Evolutionary conservation across 768 basidiomycete species (phyloP).

Genomic region (Phylloporus arenicola): DNA sequence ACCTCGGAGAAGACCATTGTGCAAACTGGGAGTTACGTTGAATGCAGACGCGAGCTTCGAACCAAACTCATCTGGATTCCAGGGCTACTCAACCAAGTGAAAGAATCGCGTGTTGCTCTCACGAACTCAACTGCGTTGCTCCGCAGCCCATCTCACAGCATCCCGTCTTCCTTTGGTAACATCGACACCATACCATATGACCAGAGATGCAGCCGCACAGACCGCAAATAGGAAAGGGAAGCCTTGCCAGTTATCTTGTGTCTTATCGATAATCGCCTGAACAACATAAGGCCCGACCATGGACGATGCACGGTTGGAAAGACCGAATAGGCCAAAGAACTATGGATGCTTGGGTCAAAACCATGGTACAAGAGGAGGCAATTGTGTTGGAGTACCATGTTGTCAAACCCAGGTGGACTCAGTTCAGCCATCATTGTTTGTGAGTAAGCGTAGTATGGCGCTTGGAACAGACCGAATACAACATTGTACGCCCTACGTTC

Average conservation of each 20-base stretch:
- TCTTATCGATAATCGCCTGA: slow-evolving; percentile 71
- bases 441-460: slow-evolving; percentile 82
- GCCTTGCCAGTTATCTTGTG: slow-evolving; percentile 74
- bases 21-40: no score
- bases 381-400: slow-evolving; percentile 44
- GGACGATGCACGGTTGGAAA: slow-evolving; percentile 80
- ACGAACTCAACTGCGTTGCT: slow-evolving; percentile 15
- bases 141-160: slow-evolving; percentile 52
- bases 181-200: slow-evolving; percentile 76
- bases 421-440: slow-evolving; percentile 90
- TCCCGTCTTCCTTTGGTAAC: slow-evolving; percentile 57
- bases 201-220: slow-evolving; percentile 56
- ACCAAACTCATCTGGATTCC: no score
- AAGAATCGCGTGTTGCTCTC: no score
- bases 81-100: no score
- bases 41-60: no score
- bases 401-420: slow-evolving; percentile 82
- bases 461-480: slow-evolving; percentile 76
- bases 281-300: slow-evolving; percentile 86
- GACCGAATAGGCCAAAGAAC: slow-evolving; percentile 85
- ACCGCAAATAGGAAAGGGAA: slow-evolving; percentile 81
- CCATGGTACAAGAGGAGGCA: neutral
- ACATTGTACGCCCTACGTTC: slow-evolving; percentile 66
- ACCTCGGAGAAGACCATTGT: no score
- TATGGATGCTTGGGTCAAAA: slow-evolving; percentile 21